Evolutionary conservation across 1,284 basidiomycete genomes (phyloP), one percentile per base, ranked within the genome.

Genomic region (Apiotrichum gamsii): DNA sequence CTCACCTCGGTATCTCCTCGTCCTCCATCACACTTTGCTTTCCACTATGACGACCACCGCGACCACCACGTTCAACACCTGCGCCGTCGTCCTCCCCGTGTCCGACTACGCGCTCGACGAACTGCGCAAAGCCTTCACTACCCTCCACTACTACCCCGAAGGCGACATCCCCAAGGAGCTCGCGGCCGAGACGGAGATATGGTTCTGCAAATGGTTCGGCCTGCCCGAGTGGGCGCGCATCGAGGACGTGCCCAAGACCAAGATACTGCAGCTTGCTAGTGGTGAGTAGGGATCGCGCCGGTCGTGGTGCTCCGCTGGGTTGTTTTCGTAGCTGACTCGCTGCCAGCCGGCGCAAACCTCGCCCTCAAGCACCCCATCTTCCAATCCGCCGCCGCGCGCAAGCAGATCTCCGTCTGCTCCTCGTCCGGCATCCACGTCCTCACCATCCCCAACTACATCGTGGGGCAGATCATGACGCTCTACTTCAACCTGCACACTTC

Each of bases 361-460:
- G 67, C 62, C 0, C 38, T 67, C 6, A 38, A 54, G 19, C 45
- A 45, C 34, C 59, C 59, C 1, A 55, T 59, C 10, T 51, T 67
- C 37, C 40, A 54, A 19, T 44, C 47, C n/a, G 32, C 48, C n/a
- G 49, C 57, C 43, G 61, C 49, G 6, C 42, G 46, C 35, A 50
- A 64, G 39, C 59, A 61, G 43, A 56, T 70, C 35, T 38, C 47
- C 2, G 51, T 70, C 23, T 67, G 59, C 45, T 54, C 51, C 15
- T 57, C 67, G 0, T 64, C 61, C 8, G 70, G 70, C 20, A 67
- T 72, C 23, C 69, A 73, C 49, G 58, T 57, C 6, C 49, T 61
- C 31, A 58, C 56, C 34, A 72, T 73, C 33, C 67, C 69, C n/a
- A 60, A 59, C 33, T 72, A 65, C 47, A 63, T 70, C 42, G 46